phyloP scores from a whole-genome alignment of 371 early-diverging fungal species.

The Mycotypha africana region DNA sequence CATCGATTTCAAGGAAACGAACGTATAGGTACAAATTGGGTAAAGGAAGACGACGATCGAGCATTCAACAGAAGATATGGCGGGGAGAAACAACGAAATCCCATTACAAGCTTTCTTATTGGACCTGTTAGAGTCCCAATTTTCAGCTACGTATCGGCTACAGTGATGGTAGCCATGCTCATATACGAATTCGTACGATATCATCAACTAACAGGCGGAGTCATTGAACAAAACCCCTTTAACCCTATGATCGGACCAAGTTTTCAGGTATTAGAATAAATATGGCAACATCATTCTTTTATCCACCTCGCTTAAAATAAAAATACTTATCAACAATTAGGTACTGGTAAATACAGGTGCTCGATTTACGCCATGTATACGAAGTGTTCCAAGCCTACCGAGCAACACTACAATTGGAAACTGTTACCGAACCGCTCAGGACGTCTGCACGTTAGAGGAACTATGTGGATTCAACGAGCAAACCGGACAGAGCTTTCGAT shows the following conservation, averaged over 20 bases:
- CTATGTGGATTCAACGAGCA: constrained; percentile 51
- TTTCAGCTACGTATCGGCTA: constrained; percentile 47
- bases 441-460: constrained; percentile 43
- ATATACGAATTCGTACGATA: constrained; percentile 47
- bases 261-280: constrained; percentile 32
- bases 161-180: constrained; percentile 43
- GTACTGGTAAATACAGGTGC: constrained; percentile 54
- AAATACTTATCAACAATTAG: constrained; percentile 11
- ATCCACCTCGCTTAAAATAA: neutral
- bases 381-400: constrained; percentile 31
- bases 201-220: constrained; percentile 37
- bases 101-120: constrained; percentile 8
- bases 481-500: constrained; percentile 78
- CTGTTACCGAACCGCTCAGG: constrained; percentile 20
- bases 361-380: constrained; percentile 60
- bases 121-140: constrained; percentile 29
- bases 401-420: constrained; percentile 3
- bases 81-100: too few relatives aligned
- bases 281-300: too few relatives aligned
- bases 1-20: too few relatives aligned
- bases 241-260: constrained; percentile 65
- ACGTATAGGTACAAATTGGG: too few relatives aligned
- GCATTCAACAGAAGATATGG: too few relatives aligned
- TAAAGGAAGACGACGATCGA: too few relatives aligned
- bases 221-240: constrained; percentile 49